Base-by-base conservation (phyloP, 129 eudicot species). In the Rutidosis leptorrhynchoides region DNA sequence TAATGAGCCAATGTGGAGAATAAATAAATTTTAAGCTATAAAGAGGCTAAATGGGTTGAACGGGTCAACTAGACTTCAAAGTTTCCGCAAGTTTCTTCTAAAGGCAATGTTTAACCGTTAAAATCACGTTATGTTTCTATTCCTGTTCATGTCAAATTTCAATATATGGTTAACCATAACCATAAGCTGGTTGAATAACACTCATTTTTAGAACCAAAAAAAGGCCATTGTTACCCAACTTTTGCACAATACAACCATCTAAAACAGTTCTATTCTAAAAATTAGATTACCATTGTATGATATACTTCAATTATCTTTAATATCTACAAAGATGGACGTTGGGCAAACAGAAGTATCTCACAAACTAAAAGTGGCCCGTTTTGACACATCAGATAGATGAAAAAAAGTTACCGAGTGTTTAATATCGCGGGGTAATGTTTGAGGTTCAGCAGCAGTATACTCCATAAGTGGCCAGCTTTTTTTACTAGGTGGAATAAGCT, bases 381-480 rank as follows among this genome's bases (percentile, higher is more conserved):
- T n/a, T n/a, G n/a, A n/a, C n/a, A n/a, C n/a, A n/a, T 57, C 37
- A 57, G 8, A 26, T 11, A 7, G 32, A 24, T 57, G 14, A 52
- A 23, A 6, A 28, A 57, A 28, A 5, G 33, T 57, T 57, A 57
- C 62, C 62, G 37, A 6, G 32, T 4, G 33, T 57, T n/a, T 26
- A 25, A 57, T 35, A 57, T 57, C 19, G 3, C 37, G 37, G n/a
- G 62, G 62, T 57, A 57, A 57, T 28, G 4, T 2, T 26, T 57
- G 25, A 26, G 62, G 35, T 57, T 57, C 62, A 57, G 62, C 62
- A 57, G 62, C 19, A 57, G 62, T 15, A 57, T 26, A 57, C 62
- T 26, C 62, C 37, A 57, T 57, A 12, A 35, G 37, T 28, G 35
- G 33, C 62, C 35, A 57, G 62, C 62, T 57, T 26, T 57, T 3